Evolutionary conservation across 1,139 yeast genomes (phyloP).

Genomic region (Scheffersomyces lignicola): DNA sequence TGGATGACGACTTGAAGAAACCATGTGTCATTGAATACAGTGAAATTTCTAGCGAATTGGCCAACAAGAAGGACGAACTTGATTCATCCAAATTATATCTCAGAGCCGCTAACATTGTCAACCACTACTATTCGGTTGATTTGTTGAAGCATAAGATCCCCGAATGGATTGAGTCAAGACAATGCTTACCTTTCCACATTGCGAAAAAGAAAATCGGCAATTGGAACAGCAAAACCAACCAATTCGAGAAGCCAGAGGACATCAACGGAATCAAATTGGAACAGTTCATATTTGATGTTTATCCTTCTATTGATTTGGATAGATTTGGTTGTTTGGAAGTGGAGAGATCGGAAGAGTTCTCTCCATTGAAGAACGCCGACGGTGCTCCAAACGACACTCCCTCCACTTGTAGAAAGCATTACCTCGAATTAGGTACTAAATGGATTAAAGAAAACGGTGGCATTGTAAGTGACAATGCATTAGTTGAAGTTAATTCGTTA

Average conservation of each 20-base stretch:
- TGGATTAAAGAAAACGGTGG: slow-evolving; percentile 81
- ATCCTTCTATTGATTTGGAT: slow-evolving; percentile 70
- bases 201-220: slow-evolving; percentile 87
- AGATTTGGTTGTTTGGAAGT: slow-evolving; percentile 94
- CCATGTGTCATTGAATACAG: slow-evolving; percentile 97
- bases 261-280: slow-evolving; percentile 94
- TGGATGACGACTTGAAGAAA: slow-evolving; percentile 54
- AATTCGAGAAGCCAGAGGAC: slow-evolving; percentile 56
- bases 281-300: slow-evolving; percentile 96
- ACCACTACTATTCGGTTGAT: slow-evolving; percentile 87
- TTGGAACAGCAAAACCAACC: slow-evolving; percentile 50
- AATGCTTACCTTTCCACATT: slow-evolving; percentile 83
- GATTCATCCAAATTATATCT: slow-evolving; percentile 60
- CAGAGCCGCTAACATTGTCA: slow-evolving; percentile 96
- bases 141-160: slow-evolving; percentile 62
- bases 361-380: slow-evolving; percentile 90
- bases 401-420: slow-evolving; percentile 70
- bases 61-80: slow-evolving; percentile 54
- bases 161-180: slow-evolving; percentile 66
- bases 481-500: slow-evolving; percentile 76
- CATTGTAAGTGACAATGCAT: slow-evolving; percentile 38
- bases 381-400: slow-evolving; percentile 85
- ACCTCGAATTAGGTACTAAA: slow-evolving; percentile 66
- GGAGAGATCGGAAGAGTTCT: slow-evolving; percentile 78
- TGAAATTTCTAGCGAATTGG: slow-evolving; percentile 77